phyloP scores from a whole-genome alignment of 352 stramenopile genomes.

The Phytophthora palmivora region DNA sequence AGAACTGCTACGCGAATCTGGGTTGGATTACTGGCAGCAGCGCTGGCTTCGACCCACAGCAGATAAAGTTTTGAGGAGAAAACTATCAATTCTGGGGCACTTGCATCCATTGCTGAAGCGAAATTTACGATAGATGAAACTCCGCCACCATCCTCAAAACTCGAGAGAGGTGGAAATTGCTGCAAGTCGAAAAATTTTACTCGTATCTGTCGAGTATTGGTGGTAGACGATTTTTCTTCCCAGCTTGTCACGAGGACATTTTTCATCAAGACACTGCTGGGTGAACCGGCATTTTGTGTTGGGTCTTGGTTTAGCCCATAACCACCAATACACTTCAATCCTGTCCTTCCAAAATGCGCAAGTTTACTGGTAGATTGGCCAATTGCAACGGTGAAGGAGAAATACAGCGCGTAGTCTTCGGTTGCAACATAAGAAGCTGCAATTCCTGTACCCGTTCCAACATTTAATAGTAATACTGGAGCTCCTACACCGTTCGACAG shows the following conservation, averaged over 20 bases:
- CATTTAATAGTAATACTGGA: conserved; percentile 52
- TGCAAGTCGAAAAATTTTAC: conserved; percentile 48
- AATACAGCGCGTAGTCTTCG: conserved; percentile 58
- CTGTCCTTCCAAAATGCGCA: conserved; percentile 46
- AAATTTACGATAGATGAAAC: conserved; percentile 53
- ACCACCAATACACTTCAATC: conserved; percentile 52
- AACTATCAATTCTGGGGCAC: conserved; percentile 30
- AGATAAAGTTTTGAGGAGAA: conserved; percentile 50
- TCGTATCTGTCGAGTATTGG: conserved; percentile 46
- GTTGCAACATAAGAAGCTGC: conserved; percentile 38
- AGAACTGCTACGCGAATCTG: conserved; percentile 62
- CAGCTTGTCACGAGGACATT: conserved; percentile 53
- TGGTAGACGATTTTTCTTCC: conserved; percentile 44
- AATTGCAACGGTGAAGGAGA: conserved; percentile 47
- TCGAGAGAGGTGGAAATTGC: conserved; percentile 43
- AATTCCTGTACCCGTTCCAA: conserved; percentile 34
- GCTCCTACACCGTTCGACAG: conserved; percentile 22
- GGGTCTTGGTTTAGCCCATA: conserved; percentile 59
- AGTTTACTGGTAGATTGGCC: conserved; percentile 55
- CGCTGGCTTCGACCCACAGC: conserved; percentile 57
- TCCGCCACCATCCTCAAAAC: conserved; percentile 52
- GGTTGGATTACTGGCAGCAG: conserved; percentile 35
- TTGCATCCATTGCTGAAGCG: conserved; percentile 45
- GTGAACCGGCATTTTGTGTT: conserved; percentile 28
- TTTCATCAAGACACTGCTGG: conserved; percentile 36